Evolutionary conservation across 2,329 filamentous ascomycete species (phyloP).

Genomic region (Phaeosphaeriaceae sp.): DNA sequence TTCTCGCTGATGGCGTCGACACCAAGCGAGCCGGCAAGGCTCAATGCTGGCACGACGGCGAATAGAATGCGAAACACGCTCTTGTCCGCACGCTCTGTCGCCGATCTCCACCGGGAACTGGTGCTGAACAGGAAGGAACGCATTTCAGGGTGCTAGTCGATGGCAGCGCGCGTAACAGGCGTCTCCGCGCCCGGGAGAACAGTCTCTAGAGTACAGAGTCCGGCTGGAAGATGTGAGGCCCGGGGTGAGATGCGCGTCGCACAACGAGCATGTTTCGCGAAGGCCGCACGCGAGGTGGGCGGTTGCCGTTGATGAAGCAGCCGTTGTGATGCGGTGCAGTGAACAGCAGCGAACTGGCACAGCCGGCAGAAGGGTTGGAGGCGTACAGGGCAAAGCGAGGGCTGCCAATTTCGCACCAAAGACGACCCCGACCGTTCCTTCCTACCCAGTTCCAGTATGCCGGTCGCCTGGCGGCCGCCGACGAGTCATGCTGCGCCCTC

Average conservation of each 20-base stretch:
- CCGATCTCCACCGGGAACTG: conserved; percentile 20
- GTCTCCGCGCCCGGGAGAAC: conserved; percentile 9
- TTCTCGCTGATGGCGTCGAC: background rate
- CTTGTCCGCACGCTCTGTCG: conserved; percentile 11
- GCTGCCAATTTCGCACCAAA: conserved; percentile 1
- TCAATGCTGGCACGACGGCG: conserved; percentile 1
- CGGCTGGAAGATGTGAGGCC: background rate
- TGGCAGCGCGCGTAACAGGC: background rate
- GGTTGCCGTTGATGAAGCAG: background rate
- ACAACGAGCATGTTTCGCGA: conserved; percentile 13
- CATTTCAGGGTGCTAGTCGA: no score
- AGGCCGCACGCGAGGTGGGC: background rate
- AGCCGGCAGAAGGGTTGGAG: conserved; percentile 1
- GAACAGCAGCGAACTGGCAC: background rate
- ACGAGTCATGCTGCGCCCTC: background rate
- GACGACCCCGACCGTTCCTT: conserved; percentile 2
- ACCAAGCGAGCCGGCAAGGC: background rate
- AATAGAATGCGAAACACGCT: background rate
- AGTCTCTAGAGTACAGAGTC: no score
- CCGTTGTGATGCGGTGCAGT: background rate
- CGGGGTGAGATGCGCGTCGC: conserved; percentile 1
- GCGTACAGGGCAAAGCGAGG: conserved; percentile 5
- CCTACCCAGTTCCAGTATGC: background rate
- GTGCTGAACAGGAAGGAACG: conserved; percentile 7
- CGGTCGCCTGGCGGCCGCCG: background rate